Percentiles rank a stretch among this genome's conserved stretches.
These are phyloP conservation scores for Aquilaria malaccensis DNA, from an alignment of 345 rosid genomes.

Conservation along the genomic window DNA sequence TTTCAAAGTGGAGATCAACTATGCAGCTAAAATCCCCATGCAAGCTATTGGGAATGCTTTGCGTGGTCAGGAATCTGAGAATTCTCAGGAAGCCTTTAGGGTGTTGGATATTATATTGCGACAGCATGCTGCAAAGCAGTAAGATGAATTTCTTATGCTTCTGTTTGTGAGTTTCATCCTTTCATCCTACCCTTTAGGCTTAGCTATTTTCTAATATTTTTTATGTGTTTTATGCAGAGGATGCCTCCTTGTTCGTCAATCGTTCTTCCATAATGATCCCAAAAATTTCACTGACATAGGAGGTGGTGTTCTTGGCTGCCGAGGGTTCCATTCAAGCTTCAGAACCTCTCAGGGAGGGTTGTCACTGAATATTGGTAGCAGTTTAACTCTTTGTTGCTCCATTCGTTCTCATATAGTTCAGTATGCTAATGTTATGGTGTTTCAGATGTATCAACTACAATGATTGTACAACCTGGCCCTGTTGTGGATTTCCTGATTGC, in stretches of 20 bases:
- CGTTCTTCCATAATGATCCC: constrained; percentile 72
- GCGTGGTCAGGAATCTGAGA: constrained; percentile 70
- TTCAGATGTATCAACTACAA: constrained; percentile 84
- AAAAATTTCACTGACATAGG: constrained; percentile 63
- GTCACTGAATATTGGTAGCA: constrained; percentile 76
- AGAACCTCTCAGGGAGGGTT: constrained; percentile 81
- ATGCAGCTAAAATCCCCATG: constrained; percentile 78
- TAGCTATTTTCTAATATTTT: not conserved
- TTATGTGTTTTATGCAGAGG: constrained; percentile 41
- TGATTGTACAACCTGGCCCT: constrained; percentile 82
- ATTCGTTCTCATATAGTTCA: not conserved
- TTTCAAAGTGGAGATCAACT: constrained; percentile 58
- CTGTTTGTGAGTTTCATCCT: not conserved
- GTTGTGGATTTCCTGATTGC: constrained; percentile 61
- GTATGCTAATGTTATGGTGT: constrained; percentile 6
- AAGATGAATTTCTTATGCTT: constrained; percentile 9
- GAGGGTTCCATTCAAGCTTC: constrained; percentile 86
- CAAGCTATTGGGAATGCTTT: constrained; percentile 74
- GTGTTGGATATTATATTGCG: constrained; percentile 78
- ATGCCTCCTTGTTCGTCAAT: constrained; percentile 89
- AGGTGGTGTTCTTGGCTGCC: constrained; percentile 77
- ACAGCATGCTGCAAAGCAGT: constrained; percentile 93
- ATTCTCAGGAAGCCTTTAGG: constrained; percentile 68
- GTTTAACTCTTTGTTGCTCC: constrained; percentile 5
- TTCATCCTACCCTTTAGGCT: not conserved